Evolutionary conservation across 192 early-diverging fungal species (phyloP).

Genomic region (Coemansia sp.): DNA sequence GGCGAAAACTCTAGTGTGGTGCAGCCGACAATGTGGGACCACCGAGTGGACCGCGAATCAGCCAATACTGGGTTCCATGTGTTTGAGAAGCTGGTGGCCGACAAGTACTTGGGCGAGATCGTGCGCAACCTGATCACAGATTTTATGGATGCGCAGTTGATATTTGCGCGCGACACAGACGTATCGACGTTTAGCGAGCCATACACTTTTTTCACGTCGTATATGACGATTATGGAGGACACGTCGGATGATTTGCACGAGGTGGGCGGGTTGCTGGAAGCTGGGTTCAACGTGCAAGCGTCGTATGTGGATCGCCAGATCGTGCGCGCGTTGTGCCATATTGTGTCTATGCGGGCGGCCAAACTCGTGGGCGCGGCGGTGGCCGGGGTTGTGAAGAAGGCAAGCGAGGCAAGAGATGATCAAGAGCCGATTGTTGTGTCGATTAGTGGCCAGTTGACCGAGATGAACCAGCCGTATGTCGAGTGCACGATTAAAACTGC

Average conservation of each 20-base stretch:
- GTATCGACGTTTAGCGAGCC: constrained; percentile 57
- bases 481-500: constrained; percentile 31
- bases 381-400: constrained; percentile 53
- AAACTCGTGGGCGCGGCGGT: constrained; percentile 69
- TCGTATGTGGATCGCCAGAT: constrained; percentile 78
- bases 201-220: constrained; percentile 75
- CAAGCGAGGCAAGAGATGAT: constrained; percentile 22
- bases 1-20: constrained; percentile 69
- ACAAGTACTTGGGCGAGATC: constrained; percentile 94
- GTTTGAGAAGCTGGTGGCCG: constrained; percentile 94
- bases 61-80: constrained; percentile 76
- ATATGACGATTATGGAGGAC: constrained; percentile 78
- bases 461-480: constrained; percentile 54
- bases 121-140: constrained; percentile 77
- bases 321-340: constrained; percentile 74
- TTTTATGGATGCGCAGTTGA: constrained; percentile 74
- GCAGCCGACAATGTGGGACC: constrained; percentile 78
- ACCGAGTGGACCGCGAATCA: constrained; percentile 77
- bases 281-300: constrained; percentile 65
- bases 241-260: constrained; percentile 60
- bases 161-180: constrained; percentile 62
- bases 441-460: constrained; percentile 49
- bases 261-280: constrained; percentile 68
- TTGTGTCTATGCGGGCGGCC: constrained; percentile 83
- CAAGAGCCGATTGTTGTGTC: constrained; percentile 23